Evolutionary conservation across 2,329 filamentous ascomycete genomes (phyloP).

Genomic region (Diaporthe sp.): DNA sequence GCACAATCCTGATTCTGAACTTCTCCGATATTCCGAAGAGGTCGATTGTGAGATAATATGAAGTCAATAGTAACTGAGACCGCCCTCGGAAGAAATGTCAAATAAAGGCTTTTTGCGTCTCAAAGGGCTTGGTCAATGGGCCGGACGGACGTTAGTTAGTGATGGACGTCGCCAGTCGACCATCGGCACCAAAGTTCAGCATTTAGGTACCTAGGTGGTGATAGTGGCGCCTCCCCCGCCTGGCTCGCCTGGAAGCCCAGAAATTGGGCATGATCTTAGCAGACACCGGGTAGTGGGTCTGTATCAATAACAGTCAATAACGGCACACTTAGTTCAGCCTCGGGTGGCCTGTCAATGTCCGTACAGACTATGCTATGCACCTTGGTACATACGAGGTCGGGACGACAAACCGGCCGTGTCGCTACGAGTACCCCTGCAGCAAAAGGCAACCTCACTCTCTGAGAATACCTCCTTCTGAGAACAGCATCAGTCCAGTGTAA

Average conservation of each 20-base stretch:
- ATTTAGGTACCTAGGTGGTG: background rate
- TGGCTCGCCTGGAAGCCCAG: fast-evolving
- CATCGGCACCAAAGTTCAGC: background rate
- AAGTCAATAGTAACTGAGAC: background rate
- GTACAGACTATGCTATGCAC: background rate
- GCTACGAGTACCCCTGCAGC: background rate
- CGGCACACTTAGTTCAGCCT: background rate
- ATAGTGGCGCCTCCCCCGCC: constrained; percentile 9
- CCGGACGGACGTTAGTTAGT: background rate
- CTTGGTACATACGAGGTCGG: background rate
- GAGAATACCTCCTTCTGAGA: background rate
- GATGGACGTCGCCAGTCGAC: background rate
- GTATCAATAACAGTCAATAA: background rate
- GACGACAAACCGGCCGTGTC: constrained; percentile 5
- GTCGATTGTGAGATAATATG: background rate
- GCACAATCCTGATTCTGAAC: background rate
- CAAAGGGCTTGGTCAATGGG: background rate
- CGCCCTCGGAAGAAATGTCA: background rate
- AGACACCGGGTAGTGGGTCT: background rate
- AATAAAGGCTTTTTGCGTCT: background rate
- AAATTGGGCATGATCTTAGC: background rate
- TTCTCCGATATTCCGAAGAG: background rate
- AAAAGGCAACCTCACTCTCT: background rate
- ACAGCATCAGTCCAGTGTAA: background rate
- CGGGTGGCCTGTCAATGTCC: background rate